phyloP scores from a whole-genome alignment of 225 moss, liverwort and hornwort species.

The Antitrichia curtipendula region DNA sequence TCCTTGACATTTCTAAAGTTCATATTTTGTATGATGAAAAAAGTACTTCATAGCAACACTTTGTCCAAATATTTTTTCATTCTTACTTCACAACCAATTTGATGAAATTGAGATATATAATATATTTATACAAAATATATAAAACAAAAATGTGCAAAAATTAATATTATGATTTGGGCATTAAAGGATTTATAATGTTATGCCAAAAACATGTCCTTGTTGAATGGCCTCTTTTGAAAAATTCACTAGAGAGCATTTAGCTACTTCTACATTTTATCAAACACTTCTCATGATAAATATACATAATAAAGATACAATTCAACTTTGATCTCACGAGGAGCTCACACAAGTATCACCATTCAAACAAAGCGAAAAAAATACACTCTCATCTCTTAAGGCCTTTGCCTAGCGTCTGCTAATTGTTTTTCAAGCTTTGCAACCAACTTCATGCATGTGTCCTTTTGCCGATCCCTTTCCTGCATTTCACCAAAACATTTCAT shows the following conservation, averaged over 20 bases:
- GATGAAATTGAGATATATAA: background rate
- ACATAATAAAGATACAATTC: background rate
- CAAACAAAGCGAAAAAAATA: background rate
- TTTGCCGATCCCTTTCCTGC: background rate
- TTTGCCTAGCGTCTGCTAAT: background rate
- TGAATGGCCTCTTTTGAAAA: background rate
- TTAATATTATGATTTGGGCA: background rate
- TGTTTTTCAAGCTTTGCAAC: background rate
- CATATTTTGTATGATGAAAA: background rate
- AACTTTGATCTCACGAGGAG: background rate
- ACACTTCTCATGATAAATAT: background rate
- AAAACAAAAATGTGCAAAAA: background rate
- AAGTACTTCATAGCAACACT: background rate
- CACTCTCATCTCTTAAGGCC: background rate
- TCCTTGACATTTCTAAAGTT: rapidly evolving
- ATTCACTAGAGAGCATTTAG: background rate
- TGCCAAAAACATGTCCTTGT: background rate
- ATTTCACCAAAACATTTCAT: background rate
- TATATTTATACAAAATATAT: background rate
- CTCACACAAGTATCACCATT: background rate
- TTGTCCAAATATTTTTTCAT: background rate
- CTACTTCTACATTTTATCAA: background rate
- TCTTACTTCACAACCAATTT: too few species aligned
- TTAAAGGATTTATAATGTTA: background rate
- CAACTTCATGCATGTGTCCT: background rate